These are phyloP conservation scores for Sedum album DNA, from an alignment of 164 flowering plant species.

Conservation along the genomic window DNA sequence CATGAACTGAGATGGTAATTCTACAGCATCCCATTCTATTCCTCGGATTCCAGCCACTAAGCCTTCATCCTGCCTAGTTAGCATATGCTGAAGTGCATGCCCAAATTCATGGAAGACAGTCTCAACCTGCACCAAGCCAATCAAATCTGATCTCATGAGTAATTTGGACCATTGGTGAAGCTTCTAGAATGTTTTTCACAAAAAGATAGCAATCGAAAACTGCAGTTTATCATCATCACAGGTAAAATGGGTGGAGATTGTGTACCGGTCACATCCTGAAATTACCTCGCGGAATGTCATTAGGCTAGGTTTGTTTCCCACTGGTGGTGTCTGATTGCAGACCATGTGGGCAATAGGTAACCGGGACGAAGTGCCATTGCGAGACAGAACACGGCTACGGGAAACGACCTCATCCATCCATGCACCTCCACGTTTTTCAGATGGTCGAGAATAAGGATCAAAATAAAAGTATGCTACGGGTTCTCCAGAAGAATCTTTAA, in stretches of 20 bases:
- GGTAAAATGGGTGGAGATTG: neutral
- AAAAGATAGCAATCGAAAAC: too few species aligned
- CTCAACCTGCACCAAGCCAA: conserved; percentile 64
- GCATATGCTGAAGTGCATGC: too few species aligned
- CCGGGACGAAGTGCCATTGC: conserved; percentile 59
- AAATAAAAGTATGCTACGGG: conserved; percentile 93
- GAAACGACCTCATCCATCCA: too few species aligned
- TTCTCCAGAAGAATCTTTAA: conserved; percentile 67
- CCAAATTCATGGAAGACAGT: conserved; percentile 99
- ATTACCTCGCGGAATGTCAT: conserved; percentile 96
- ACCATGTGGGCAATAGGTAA: conserved; percentile 98
- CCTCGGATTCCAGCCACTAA: conserved; percentile 88
- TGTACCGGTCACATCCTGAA: too few species aligned
- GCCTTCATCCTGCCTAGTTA: conserved; percentile 91
- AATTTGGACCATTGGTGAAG: neutral
- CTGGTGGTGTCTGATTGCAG: too few species aligned
- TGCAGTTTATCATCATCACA: neutral
- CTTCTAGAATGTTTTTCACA: neutral
- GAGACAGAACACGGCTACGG: conserved; percentile 76
- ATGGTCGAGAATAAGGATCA: too few species aligned
- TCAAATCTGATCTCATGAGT: neutral
- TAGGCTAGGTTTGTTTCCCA: too few species aligned
- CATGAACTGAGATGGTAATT: too few species aligned
- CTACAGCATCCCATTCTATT: too few species aligned
- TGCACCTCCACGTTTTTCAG: too few species aligned